Evolutionary conservation across 2,329 filamentous ascomycete species (phyloP).

Genomic region (Colletotrichum camelliae): DNA sequence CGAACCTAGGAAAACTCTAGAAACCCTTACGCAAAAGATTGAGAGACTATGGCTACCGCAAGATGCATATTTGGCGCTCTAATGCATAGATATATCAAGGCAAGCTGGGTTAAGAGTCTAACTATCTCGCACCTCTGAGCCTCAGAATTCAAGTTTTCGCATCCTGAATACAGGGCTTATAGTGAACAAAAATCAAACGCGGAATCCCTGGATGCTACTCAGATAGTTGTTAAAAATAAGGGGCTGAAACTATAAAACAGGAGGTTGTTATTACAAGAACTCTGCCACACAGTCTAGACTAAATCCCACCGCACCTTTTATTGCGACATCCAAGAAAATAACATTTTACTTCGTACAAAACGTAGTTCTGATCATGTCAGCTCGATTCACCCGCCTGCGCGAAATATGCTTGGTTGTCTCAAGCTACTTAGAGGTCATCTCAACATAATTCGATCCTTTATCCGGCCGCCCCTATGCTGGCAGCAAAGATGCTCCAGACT

Average conservation of each 20-base stretch:
- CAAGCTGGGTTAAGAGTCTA: background rate
- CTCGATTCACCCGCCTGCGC: background rate
- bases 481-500: background rate
- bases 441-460: background rate
- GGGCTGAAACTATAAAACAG: background rate
- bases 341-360: background rate
- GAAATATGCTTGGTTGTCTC: background rate
- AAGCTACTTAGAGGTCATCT: background rate
- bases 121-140: background rate
- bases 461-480: background rate
- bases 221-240: background rate
- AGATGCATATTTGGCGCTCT: background rate
- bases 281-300: background rate
- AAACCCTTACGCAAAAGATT: background rate
- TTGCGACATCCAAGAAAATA: background rate
- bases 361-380: background rate
- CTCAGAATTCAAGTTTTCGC: background rate
- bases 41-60: background rate
- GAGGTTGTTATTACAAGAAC: background rate
- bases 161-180: background rate
- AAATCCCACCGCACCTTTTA: background rate
- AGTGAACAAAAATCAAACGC: background rate
- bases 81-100: background rate
- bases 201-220: background rate
- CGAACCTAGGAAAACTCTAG: background rate